phyloP scores from a whole-genome alignment of 192 early-diverging fungal species.

The Umbelopsis isabellina region DNA sequence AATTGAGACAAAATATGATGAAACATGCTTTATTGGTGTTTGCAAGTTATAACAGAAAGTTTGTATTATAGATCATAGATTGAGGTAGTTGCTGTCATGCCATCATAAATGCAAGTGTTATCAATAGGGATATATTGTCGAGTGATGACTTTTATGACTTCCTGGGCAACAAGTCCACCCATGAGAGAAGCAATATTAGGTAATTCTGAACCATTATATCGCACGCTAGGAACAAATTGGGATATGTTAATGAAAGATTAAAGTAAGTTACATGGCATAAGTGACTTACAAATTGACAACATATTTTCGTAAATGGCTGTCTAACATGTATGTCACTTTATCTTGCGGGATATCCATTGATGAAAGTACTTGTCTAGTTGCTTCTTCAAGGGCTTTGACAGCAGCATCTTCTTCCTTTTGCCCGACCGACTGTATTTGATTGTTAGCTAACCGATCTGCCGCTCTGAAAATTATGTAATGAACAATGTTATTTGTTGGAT shows the following conservation, averaged over 20 bases:
- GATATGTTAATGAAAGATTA: background rate
- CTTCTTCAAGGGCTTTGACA: constrained; percentile 12
- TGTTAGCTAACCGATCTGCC: constrained; percentile 62
- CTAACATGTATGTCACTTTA: background rate
- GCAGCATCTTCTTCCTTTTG: constrained; percentile 20
- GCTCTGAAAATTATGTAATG: constrained; percentile 71
- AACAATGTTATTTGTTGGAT: constrained; percentile 57
- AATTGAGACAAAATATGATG: background rate
- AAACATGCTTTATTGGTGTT: background rate
- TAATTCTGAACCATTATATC: constrained; percentile 75
- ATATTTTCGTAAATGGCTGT: background rate
- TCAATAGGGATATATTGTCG: constrained; percentile 92
- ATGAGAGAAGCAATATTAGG: constrained; percentile 84
- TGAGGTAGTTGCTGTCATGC: constrained; percentile 62
- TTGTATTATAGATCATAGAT: constrained; percentile 43
- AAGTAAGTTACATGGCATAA: background rate
- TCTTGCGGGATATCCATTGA: constrained; percentile 5
- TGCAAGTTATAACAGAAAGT: background rate
- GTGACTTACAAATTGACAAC: constrained; percentile 14
- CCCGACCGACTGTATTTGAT: constrained; percentile 33
- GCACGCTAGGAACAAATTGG: constrained; percentile 39
- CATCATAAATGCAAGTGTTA: constrained; percentile 87
- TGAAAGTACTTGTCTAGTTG: background rate
- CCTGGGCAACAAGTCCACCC: constrained; percentile 92
- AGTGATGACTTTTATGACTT: constrained; percentile 94